phyloP scores from a whole-genome alignment of 441 rosid genomes.

The Iberis amara region DNA sequence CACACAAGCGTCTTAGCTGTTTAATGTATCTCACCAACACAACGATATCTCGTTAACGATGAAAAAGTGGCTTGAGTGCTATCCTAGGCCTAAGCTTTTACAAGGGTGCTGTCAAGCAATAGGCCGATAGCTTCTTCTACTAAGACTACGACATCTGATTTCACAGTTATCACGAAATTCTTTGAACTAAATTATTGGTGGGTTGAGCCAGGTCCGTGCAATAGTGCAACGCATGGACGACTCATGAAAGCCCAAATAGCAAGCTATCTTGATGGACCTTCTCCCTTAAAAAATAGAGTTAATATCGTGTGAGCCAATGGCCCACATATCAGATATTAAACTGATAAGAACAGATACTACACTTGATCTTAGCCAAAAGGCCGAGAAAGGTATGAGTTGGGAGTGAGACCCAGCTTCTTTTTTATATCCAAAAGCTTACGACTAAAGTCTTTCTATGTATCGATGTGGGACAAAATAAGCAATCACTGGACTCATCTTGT shows the following conservation, averaged over 20 bases:
- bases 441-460: not conserved
- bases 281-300: constrained; percentile 28
- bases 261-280: constrained; percentile 14
- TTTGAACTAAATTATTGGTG: too few species aligned
- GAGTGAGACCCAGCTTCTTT: not conserved
- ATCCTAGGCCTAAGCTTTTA: too few species aligned
- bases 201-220: constrained; percentile 8
- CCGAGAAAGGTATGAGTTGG: constrained; percentile 48
- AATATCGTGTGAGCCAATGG: constrained; percentile 36
- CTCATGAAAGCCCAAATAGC: constrained; percentile 19
- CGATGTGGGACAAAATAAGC: constrained; percentile 12
- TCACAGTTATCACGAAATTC: too few species aligned
- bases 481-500: not conserved
- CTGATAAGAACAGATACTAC: constrained; percentile 89
- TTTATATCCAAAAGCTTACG: not conserved
- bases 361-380: constrained; percentile 99
- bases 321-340: constrained; percentile 71
- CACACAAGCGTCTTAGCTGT: too few species aligned
- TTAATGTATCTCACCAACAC: too few species aligned
- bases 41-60: too few species aligned
- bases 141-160: too few species aligned
- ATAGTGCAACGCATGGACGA: constrained; percentile 28
- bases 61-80: too few species aligned
- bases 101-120: too few species aligned
- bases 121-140: too few species aligned